Evolutionary conservation across 306 rosid species (phyloP), one percentile per base, ranked within the genome.

Genomic region (Vigna trinervia): DNA sequence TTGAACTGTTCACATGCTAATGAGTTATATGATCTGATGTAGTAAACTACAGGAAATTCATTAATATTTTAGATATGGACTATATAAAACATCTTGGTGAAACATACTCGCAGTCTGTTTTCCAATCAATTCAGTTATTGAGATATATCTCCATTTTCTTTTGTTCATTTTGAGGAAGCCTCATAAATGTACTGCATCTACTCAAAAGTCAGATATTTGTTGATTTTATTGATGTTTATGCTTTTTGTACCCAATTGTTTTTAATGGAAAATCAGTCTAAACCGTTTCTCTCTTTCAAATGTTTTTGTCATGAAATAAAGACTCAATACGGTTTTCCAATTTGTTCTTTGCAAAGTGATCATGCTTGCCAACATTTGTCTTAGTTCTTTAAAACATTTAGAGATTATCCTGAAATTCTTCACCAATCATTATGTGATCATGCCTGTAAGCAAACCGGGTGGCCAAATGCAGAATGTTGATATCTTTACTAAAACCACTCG

Each of bases 1-100:
- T 61, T 79, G 70, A 60, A 46, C 22, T 69, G 52, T 61, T 76
- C 45, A 61, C 57, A 45, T 64, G 77, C 72, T 75, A 53, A 28
- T 59, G 13, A 66, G 45, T 39, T 69, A 10, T 65, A 48, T 64
- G 36, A 22, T 73, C 45, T 36, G 2, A 43, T 65, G 54, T n/a
- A 56, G 28, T 54, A 4, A 45, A 3, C 39, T 57, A 45, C 58
- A 0, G 41, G 48, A 67, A 74, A 26, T 58, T 69, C 65, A 51
- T 71, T 69, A 28, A 47, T 69, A 78, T 32, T 20, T 63, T 14
- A 30, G 46, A 26, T 46, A 10, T 60, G 56, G 54, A 14, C 48
- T 32, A 15, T 59, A 7, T 78, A 59, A 41, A 71, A 48, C 71
- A 47, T 61, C 71, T 19, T 62, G 28, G 50, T 63, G 71, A 41